Percentiles rank a stretch among this genome's conserved stretches.
Conservation (phyloP, 305 asterid species). For the Fraxinus latifolia region DNA sequence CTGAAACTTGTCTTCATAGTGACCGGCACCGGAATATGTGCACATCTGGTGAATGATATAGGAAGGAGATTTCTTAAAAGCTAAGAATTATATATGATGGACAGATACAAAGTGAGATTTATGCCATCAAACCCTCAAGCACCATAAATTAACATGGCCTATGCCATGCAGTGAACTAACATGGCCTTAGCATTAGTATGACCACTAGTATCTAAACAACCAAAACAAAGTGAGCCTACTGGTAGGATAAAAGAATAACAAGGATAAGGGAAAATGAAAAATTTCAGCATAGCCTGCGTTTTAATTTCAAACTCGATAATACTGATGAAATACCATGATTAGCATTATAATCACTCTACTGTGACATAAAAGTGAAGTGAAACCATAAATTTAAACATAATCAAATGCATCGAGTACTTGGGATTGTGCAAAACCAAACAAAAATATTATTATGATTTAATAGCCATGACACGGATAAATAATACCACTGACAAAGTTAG, state of each 20-base stretch:
- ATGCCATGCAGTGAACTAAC: background rate
- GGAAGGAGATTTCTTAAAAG: background rate
- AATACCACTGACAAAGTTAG: background rate
- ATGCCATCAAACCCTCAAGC: background rate
- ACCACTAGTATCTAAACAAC: background rate
- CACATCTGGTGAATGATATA: background rate
- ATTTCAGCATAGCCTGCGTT: background rate
- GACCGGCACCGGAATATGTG: background rate
- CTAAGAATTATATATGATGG: background rate
- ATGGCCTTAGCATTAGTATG: background rate
- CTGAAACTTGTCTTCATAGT: constrained; percentile 3
- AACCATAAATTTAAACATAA: background rate
- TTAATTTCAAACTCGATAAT: background rate
- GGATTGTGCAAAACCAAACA: background rate
- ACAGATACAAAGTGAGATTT: background rate
- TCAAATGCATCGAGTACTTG: background rate
- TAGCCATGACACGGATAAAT: background rate
- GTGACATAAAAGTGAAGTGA: background rate
- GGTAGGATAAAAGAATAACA: background rate
- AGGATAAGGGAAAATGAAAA: background rate
- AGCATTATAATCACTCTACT: background rate
- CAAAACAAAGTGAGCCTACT: background rate
- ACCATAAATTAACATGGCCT: background rate
- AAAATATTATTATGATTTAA: background rate
- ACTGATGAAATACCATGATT: background rate